phyloP scores from a whole-genome alignment of 331 rosid genomes.

The Cydonia oblonga region DNA sequence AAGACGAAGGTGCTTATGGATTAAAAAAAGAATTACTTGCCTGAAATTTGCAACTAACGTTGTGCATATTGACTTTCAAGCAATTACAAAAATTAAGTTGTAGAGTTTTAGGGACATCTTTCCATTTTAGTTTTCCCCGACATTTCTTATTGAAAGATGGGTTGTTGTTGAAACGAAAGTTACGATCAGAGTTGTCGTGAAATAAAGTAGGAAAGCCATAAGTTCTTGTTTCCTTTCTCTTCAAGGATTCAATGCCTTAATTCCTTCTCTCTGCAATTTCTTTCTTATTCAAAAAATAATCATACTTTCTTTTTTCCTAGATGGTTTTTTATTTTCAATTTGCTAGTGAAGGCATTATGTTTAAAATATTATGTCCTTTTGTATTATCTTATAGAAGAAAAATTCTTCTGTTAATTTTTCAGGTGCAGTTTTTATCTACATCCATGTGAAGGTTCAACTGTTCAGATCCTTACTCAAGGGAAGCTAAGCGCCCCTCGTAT shows the following conservation, averaged over 20 bases:
- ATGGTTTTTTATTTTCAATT: neutral
- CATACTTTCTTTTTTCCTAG: neutral
- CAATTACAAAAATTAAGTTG: neutral
- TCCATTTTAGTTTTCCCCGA: neutral
- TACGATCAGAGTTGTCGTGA: neutral
- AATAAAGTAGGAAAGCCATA: neutral
- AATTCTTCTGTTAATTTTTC: conserved; percentile 6
- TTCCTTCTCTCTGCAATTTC: neutral
- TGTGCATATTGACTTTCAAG: neutral
- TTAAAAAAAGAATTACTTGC: neutral
- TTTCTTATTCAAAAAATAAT: neutral
- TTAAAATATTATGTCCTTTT: neutral
- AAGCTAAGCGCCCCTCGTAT: conserved; percentile 97
- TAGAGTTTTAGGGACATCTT: neutral
- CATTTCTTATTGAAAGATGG: neutral
- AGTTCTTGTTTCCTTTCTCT: neutral
- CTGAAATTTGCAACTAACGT: neutral
- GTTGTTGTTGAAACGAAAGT: neutral
- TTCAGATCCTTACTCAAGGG: conserved; percentile 92
- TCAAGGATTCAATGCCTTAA: neutral
- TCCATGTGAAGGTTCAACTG: conserved; percentile 83
- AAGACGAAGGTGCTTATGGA: neutral
- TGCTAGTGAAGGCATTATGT: neutral
- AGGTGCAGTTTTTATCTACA: conserved; percentile 98
- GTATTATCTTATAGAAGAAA: neutral